Percentiles rank a stretch among this genome's conserved stretches.
phyloP scores from a whole-genome alignment of 352 stramenopile genomes.

The Phytophthora pseudosyringae region DNA sequence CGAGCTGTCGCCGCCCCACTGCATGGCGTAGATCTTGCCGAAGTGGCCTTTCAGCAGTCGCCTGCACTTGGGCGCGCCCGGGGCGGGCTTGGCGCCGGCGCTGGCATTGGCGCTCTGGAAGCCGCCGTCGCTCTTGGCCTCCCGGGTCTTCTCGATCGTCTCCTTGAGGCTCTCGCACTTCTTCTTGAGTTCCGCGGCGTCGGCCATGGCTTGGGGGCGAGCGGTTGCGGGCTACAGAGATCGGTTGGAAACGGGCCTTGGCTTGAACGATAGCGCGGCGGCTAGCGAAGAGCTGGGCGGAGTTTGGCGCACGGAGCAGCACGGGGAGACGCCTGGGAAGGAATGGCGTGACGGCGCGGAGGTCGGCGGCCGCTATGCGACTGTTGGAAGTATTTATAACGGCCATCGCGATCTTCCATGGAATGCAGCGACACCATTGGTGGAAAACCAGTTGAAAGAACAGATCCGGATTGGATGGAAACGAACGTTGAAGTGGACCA shows the following conservation, averaged over 20 bases:
- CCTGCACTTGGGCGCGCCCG: constrained; percentile 90
- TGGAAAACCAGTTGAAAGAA: not conserved
- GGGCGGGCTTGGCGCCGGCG: constrained; percentile 76
- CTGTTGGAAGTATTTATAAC: constrained; percentile 22
- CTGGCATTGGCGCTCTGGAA: constrained; percentile 71
- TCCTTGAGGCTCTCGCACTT: constrained; percentile 89
- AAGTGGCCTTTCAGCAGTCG: constrained; percentile 98
- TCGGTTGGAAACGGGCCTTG: not conserved
- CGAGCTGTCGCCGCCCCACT: constrained; percentile 95
- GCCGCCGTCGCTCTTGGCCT: constrained; percentile 77
- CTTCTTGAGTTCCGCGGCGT: constrained; percentile 84
- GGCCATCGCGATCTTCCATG: constrained; percentile 24
- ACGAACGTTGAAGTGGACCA: constrained; percentile 19
- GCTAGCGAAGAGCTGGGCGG: not conserved
- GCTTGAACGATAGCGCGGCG: constrained; percentile 5
- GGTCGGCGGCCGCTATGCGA: not conserved
- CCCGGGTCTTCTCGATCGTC: constrained; percentile 87
- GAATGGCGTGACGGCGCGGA: constrained; percentile 10
- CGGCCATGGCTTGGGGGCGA: constrained; percentile 52
- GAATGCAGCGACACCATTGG: constrained; percentile 17
- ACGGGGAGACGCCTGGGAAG: constrained; percentile 2
- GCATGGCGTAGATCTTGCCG: constrained; percentile 99
- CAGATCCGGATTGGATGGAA: not conserved
- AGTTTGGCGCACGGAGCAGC: constrained; percentile 8
- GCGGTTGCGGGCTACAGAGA: constrained; percentile 3